Evolutionary conservation across 73 alveolate species (phyloP), one percentile per base, ranked within the genome.

Genomic region (Stentor roeselii): DNA sequence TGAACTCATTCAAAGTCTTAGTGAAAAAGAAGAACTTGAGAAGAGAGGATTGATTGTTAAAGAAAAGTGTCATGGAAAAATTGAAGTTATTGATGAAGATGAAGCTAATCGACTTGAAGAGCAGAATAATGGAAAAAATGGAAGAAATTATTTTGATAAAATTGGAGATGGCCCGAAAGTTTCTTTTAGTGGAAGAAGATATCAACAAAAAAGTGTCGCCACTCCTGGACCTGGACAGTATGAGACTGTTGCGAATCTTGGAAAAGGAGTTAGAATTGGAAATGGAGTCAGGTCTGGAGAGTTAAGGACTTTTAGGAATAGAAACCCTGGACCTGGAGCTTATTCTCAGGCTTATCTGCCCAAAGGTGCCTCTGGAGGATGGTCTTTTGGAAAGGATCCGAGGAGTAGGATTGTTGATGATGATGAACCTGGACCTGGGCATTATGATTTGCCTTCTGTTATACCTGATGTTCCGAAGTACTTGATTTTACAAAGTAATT

Each of bases 401-500:
- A 67, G 80, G 34, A 30, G 21, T 30, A 67, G 34, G 34, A 40
- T 11, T 21, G 37, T 32, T 32, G n/a, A 21, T 67, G 80, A 67
- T 32, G 80, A 67, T 32, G 80, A 67, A 1, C 80, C 80, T 21
- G 80, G 80, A 15, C 80, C 80, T 67, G 80, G 80, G 2, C 80
- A 67, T 1, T 67, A 67, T 67, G 80, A 67, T 21, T 27, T 67
- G 21, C 80, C 80, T 67, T 34, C 80, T 32, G 37, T 40, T 21
- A 67, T 67, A 27, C 41, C 80, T 27, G 80, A 67, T 67, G 80
- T 67, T 67, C 80, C 80, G 1, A 67, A 67, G 37, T 67, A 67
- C 34, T 40, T 67, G 6, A 50, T 50, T 50, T 21, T 50, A 21
- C 67, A 50, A 50, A 50, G 21, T 50, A 50, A 50, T 21, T 21